A percentile compares a stretch with the other conserved stretches of the same genome.
These are phyloP conservation scores for Lasiodiplodia sp. DNA, from an alignment of 2,329 filamentous ascomycete genomes.

Conservation along the genomic window DNA sequence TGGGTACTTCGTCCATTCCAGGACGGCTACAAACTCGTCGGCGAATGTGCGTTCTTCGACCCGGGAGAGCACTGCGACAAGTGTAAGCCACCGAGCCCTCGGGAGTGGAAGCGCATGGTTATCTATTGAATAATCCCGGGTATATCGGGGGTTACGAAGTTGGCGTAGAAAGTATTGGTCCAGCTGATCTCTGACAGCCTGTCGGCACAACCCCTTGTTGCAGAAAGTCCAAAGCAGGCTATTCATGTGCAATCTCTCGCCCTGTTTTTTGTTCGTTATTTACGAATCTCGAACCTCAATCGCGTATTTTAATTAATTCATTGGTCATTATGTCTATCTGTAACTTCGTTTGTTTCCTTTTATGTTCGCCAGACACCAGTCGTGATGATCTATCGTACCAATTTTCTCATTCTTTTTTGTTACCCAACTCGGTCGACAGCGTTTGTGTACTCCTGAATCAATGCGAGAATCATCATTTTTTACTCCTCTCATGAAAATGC, in stretches of 20 bases:
- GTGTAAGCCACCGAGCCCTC: neutral
- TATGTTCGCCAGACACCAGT: neutral
- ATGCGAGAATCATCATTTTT: neutral
- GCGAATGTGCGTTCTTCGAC: neutral
- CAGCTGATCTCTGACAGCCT: neutral
- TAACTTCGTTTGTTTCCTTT: neutral
- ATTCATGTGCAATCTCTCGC: neutral
- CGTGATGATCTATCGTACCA: neutral
- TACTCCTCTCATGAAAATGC: constrained; percentile 22
- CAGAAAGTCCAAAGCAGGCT: neutral
- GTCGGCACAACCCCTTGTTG: no score
- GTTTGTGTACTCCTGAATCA: neutral
- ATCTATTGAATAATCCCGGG: neutral
- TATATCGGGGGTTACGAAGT: neutral
- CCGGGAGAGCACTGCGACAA: neutral
- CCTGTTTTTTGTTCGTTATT: neutral
- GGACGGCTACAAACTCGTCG: neutral
- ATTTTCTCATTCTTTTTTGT: neutral
- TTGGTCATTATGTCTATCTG: neutral
- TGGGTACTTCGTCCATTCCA: neutral
- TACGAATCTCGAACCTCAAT: neutral
- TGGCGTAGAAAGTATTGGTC: no score
- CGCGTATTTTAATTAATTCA: neutral
- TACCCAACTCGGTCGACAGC: neutral
- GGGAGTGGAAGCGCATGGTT: neutral